Evolutionary conservation across 805 yeast genomes (phyloP).

Genomic region (Wickerhamomyces canadensis): DNA sequence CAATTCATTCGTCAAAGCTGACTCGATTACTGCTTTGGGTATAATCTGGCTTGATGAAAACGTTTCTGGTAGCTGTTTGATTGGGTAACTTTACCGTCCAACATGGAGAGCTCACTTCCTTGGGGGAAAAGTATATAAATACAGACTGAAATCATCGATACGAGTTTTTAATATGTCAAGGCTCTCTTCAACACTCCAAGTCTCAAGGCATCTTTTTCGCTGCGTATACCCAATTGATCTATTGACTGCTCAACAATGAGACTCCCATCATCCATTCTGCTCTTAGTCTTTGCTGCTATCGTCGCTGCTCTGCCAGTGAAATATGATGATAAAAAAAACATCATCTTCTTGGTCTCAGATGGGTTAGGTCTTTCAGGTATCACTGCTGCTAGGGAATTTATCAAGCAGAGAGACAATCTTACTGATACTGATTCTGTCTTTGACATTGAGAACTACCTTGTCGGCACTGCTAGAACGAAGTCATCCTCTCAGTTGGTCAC

Average conservation of each 20-base stretch:
- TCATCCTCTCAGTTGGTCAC: conserved; percentile 73
- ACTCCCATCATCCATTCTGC: conserved; percentile 18
- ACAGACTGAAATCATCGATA: too few relatives aligned
- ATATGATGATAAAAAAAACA: conserved; percentile 50
- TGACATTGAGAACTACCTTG: conserved; percentile 57
- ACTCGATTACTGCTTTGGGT: too few relatives aligned
- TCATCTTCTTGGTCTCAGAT: conserved; percentile 85
- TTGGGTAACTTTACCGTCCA: too few relatives aligned
- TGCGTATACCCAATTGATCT: too few relatives aligned
- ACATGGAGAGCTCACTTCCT: too few relatives aligned
- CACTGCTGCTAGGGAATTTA: conserved; percentile 70
- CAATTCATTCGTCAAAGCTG: too few relatives aligned
- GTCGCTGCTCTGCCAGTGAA: conserved; percentile 20
- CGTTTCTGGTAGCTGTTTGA: too few relatives aligned
- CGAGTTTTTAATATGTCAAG: too few relatives aligned
- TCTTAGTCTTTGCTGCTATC: conserved; percentile 18
- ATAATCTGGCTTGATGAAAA: too few relatives aligned
- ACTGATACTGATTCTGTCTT: conserved; percentile 52
- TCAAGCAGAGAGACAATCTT: conserved; percentile 45
- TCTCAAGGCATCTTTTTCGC: background rate
- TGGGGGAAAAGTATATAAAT: too few relatives aligned
- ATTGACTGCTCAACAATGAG: conserved; percentile 12
- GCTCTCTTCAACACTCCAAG: background rate
- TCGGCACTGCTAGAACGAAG: conserved; percentile 84
- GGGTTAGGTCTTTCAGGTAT: conserved; percentile 90